These are phyloP conservation scores for Leptodermis oblonga DNA, from an alignment of 257 asterid species.

Conservation along the genomic window DNA sequence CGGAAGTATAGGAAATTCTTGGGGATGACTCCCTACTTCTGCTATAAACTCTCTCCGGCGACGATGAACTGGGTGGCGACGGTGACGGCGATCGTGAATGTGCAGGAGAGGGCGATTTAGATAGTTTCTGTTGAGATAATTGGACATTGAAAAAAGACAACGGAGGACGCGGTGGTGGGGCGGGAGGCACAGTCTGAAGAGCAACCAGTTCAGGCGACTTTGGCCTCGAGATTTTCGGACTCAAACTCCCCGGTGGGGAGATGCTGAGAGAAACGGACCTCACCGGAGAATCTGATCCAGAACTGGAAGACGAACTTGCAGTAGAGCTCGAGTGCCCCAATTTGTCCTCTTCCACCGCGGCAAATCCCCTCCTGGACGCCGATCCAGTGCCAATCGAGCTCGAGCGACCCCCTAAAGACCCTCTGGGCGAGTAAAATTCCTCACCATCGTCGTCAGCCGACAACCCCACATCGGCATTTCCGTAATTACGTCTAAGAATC, in stretches of 20 bases:
- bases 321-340: constrained; percentile 48
- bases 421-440: constrained; percentile 76
- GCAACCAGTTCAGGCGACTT: constrained; percentile 83
- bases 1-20: constrained; percentile 17
- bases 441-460: constrained; percentile 53
- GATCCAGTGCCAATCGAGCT: constrained; percentile 68
- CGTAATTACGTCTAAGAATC: constrained; percentile 27
- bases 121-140: constrained; percentile 21
- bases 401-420: constrained; percentile 53
- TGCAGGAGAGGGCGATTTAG: constrained; percentile 20
- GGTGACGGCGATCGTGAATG: constrained; percentile 21
- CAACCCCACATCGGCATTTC: constrained; percentile 39
- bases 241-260: constrained; percentile 66
- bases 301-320: constrained; percentile 65
- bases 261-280: constrained; percentile 74
- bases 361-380: constrained; percentile 54
- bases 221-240: constrained; percentile 59
- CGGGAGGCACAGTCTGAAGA: constrained; percentile 42
- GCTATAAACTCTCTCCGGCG: constrained; percentile 54
- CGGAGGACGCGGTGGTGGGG: constrained; percentile 19
- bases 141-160: constrained; percentile 15
- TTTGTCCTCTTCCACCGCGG: constrained; percentile 46
- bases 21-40: constrained; percentile 66
- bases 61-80: constrained; percentile 63
- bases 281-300: constrained; percentile 69